phyloP scores from a whole-genome alignment of 176 grass and related monocot genomes.

The Musa itinerans region DNA sequence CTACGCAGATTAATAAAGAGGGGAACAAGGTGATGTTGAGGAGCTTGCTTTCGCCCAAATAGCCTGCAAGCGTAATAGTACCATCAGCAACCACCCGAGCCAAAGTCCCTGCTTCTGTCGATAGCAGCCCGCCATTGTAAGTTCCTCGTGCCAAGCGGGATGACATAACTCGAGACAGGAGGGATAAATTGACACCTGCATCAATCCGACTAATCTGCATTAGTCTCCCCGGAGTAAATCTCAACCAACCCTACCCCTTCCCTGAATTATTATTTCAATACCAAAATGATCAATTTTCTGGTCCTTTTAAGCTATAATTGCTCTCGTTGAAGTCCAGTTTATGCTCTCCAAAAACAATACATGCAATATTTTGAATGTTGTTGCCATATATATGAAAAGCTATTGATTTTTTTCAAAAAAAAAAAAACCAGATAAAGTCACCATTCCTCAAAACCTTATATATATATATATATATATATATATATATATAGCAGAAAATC shows the following conservation, averaged over 20 bases:
- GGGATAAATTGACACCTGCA: conserved; percentile 82
- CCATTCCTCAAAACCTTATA: too few species aligned
- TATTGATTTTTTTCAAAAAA: too few species aligned
- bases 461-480: neutral
- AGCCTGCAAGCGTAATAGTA: conserved; percentile 66
- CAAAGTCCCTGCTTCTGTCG: conserved; percentile 76
- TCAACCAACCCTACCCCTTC: neutral
- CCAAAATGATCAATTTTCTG: too few species aligned
- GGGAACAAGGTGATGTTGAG: conserved; percentile 80
- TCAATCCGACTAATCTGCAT: neutral
- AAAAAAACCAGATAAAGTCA: too few species aligned
- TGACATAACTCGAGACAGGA: conserved; percentile 89
- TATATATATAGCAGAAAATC: neutral
- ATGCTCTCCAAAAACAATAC: too few species aligned
- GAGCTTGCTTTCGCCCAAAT: conserved; percentile 58
- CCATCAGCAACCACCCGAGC: conserved; percentile 75
- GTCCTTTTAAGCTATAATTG: neutral
- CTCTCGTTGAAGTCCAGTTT: neutral
- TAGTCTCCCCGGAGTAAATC: neutral
- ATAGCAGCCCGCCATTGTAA: conserved; percentile 78
- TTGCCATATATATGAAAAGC: too few species aligned
- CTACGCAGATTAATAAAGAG: conserved; percentile 58
- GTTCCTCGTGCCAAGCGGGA: conserved; percentile 82
- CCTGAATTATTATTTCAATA: neutral
- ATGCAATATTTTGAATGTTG: too few species aligned